phyloP scores from a whole-genome alignment of 2,329 filamentous ascomycete species.

The Hypoxylon sp. region DNA sequence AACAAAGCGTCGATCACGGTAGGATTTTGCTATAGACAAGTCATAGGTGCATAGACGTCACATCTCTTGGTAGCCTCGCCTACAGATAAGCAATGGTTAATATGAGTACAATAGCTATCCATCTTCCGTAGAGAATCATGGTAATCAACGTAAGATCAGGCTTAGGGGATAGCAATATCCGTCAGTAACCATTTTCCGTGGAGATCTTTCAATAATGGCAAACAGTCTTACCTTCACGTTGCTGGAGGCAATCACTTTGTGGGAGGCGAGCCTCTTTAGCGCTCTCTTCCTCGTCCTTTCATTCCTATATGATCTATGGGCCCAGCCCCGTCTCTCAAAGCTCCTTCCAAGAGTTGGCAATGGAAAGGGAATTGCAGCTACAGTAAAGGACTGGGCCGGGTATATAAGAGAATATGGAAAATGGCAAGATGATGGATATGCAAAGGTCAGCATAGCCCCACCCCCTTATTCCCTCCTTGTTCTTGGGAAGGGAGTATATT shows the following conservation, averaged over 20 bases:
- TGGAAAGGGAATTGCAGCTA: background rate
- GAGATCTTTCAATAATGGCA: background rate
- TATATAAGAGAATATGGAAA: background rate
- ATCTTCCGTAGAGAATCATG: background rate
- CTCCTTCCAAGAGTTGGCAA: background rate
- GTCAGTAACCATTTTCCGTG: background rate
- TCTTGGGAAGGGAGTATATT: background rate
- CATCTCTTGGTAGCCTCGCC: background rate
- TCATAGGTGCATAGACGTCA: background rate
- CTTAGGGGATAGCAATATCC: background rate
- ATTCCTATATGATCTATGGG: conserved; percentile 1
- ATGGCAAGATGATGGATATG: conserved; percentile 1
- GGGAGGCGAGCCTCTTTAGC: background rate
- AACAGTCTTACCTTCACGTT: background rate
- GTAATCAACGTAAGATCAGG: background rate
- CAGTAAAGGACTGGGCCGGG: background rate
- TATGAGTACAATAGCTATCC: background rate
- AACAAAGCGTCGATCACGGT: background rate
- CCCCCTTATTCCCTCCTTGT: background rate
- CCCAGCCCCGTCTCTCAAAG: background rate
- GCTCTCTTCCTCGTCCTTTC: background rate
- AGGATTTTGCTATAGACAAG: background rate
- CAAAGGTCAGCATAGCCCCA: background rate
- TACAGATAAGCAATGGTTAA: background rate
- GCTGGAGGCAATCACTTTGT: conserved; percentile 1